Evolutionary conservation across 2,329 filamentous ascomycete genomes (phyloP).

Genomic region (Venturia carpophila): DNA sequence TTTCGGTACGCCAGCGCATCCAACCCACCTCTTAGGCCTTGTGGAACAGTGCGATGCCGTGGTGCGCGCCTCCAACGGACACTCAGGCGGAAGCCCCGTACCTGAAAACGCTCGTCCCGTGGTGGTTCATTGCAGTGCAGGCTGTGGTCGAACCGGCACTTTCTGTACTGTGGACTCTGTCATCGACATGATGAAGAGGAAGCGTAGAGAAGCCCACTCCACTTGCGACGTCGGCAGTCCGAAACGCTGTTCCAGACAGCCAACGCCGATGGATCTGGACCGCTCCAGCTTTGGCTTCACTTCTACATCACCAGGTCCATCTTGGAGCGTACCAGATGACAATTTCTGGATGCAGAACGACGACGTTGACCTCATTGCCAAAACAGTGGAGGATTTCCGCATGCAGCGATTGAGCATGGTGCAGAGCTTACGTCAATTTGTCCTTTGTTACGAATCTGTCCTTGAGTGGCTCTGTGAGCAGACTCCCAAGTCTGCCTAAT

Average conservation of each 20-base stretch:
- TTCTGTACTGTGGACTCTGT: constrained; percentile 97
- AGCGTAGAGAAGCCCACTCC: constrained; percentile 42
- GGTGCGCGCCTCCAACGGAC: constrained; percentile 40
- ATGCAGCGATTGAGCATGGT: constrained; percentile 91
- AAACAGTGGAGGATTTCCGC: constrained; percentile 85
- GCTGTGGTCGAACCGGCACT: constrained; percentile 89
- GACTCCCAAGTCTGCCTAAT: constrained; percentile 18
- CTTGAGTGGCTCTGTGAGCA: constrained; percentile 69
- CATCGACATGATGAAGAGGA: constrained; percentile 92
- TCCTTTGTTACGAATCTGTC: constrained; percentile 92
- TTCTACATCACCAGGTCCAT: constrained; percentile 23
- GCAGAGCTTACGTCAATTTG: constrained; percentile 85
- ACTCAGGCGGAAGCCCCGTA: constrained; percentile 39
- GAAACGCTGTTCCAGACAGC: constrained; percentile 24
- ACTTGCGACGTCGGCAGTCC: constrained; percentile 5
- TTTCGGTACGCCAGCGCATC: constrained; percentile 86
- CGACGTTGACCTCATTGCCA: constrained; percentile 69
- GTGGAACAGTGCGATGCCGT: constrained; percentile 85
- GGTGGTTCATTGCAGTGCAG: constrained; percentile 90
- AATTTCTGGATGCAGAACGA: constrained; percentile 62
- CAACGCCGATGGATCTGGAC: constrained; percentile 41
- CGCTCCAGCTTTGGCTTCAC: constrained; percentile 16
- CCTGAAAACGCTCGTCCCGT: constrained; percentile 55
- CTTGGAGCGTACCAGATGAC: constrained; percentile 30
- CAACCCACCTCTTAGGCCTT: constrained; percentile 74